Percentiles rank a stretch among this genome's conserved stretches.
phyloP scores from a whole-genome alignment of 192 early-diverging fungal genomes.

The Backusella macrospora region DNA sequence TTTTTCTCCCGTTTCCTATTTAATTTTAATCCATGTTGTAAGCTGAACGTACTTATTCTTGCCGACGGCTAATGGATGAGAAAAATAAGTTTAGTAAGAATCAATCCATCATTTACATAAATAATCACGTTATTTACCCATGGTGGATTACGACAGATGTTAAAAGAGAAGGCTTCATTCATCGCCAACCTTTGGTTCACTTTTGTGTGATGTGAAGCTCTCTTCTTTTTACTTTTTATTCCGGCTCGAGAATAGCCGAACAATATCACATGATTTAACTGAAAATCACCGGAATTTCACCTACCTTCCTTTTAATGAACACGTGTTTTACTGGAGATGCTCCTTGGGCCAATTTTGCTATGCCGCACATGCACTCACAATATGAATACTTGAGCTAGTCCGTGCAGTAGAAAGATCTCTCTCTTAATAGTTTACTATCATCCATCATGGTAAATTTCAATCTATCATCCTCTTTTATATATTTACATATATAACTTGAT shows the following conservation, averaged over 20 bases:
- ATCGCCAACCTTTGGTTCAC: background rate
- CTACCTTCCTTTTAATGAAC: background rate
- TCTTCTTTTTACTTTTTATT: background rate
- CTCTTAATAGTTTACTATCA: conserved; percentile 23
- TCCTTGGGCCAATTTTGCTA: background rate
- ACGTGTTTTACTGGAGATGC: background rate
- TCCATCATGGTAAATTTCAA: conserved; percentile 21
- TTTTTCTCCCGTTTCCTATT: background rate
- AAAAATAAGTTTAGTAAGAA: background rate
- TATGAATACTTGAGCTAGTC: background rate
- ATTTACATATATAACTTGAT: background rate
- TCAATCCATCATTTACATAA: background rate
- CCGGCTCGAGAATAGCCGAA: background rate
- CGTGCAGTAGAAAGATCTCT: conserved; percentile 7
- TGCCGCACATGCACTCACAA: background rate
- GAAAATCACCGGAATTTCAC: background rate
- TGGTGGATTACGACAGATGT: conserved; percentile 25
- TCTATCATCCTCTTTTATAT: background rate
- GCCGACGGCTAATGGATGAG: conserved; percentile 53
- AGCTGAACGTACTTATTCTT: conserved; percentile 63
- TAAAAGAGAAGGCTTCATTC: conserved; percentile 18
- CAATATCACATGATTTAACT: background rate
- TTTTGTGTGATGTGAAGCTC: conserved; percentile 6
- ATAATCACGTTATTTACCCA: conserved; percentile 21
- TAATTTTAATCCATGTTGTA: conserved; percentile 4